Percentiles rank a stretch among this genome's conserved stretches.
Conservation (phyloP, 371 early-diverging fungal species). For the Saksenaea vasiformis region DNA sequence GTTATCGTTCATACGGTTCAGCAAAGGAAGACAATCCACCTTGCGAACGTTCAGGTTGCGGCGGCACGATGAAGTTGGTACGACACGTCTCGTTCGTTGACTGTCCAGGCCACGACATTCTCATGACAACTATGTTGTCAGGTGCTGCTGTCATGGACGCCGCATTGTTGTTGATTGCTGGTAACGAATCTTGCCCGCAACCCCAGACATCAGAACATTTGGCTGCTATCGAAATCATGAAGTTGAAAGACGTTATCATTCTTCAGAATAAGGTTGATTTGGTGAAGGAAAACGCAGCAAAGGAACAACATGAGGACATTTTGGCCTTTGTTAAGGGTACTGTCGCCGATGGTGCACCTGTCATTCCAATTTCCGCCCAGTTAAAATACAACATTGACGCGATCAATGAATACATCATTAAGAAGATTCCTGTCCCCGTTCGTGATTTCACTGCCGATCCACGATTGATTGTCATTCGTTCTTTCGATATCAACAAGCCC, state of each 20-base stretch:
- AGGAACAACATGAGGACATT: slow-evolving; percentile 96
- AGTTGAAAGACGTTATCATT: slow-evolving; percentile 97
- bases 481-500: slow-evolving; percentile 99
- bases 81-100: slow-evolving; percentile 99
- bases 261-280: slow-evolving; percentile 99
- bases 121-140: slow-evolving; percentile 99
- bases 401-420: slow-evolving; percentile 99
- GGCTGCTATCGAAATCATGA: slow-evolving; percentile 99
- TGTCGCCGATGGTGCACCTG: slow-evolving; percentile 95
- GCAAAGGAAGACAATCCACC: slow-evolving; percentile 87
- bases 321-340: slow-evolving; percentile 95
- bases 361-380: slow-evolving; percentile 99
- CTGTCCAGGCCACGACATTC: slow-evolving; percentile 99
- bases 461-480: slow-evolving; percentile 98
- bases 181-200: slow-evolving; percentile 99
- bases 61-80: slow-evolving; percentile 84
- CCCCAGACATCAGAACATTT: slow-evolving; percentile 99
- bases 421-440: slow-evolving; percentile 96
- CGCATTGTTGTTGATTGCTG: slow-evolving; percentile 98
- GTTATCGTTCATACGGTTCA: slow-evolving; percentile 90
- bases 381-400: slow-evolving; percentile 99
- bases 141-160: slow-evolving; percentile 99
- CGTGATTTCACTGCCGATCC: slow-evolving; percentile 95
- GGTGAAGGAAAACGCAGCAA: slow-evolving; percentile 94
- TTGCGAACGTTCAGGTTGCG: slow-evolving; percentile 93